Base-by-base conservation (phyloP, 169 alveolate species). In the Plasmodium vinckei region DNA sequence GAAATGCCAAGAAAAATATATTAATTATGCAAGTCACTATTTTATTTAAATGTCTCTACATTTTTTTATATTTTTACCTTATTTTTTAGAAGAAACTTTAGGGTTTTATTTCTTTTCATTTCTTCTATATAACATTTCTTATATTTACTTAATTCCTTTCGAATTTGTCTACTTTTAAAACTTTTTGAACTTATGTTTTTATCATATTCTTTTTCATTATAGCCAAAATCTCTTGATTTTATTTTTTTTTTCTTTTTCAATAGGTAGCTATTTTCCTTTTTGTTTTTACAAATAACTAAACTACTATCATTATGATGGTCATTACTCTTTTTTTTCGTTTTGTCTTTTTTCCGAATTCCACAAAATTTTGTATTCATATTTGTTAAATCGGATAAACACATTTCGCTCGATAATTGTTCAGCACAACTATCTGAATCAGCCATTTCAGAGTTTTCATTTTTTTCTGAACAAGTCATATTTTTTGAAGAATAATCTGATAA, bases 41-140 rank as follows among this genome's bases (percentile, higher is more conserved):
- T 33, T 33, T 33, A 33, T 33, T 33, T 33, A 33, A 33, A 0
- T 33, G 7, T 3, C 7, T 70, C 54, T 53, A 27, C 17, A 51
- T 5, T 33, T 27, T 27, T 73, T 73, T 42, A 21, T 44, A 19
- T 44, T 7, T 7, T 86, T 86, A 86, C 91, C 91, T 86, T 86
- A 23, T 46, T 70, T 9, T 65, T 17, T n/a, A 86, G 68, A 15
- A 86, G 73, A 86, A 86, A 86, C 12, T 86, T 39, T n/a, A 86
- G 57, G 17, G 91, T 86, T 70, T 86, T 86, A 46, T 86, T 86
- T 33, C 61, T 86, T 46, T 86, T 61, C 56, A 69, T 2, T 56
- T 86, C 91, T n/a, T 70, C 87, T 12, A 13, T 10, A 64, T 86
- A 86, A 12, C 25, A 17, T 27, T 44, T 19, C 23, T 86, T 68